Evolutionary conservation across 768 basidiomycete species (phyloP).

Genomic region (Dioszegia aurantiaca): DNA sequence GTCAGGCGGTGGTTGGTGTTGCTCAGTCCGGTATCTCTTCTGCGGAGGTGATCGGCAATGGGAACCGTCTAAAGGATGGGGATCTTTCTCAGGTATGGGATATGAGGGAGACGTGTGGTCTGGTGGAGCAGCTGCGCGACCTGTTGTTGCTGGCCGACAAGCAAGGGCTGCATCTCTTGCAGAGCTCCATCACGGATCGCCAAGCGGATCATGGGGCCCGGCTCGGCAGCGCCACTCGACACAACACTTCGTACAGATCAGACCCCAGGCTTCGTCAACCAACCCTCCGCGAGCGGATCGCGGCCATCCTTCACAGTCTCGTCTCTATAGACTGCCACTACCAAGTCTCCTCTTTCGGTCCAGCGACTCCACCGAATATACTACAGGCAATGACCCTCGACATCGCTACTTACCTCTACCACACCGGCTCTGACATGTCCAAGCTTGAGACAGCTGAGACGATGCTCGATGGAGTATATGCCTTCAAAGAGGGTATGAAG

Average conservation of each 20-base stretch:
- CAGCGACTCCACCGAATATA: conserved; percentile 68
- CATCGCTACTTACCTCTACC: conserved; percentile 66
- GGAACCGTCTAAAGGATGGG: conserved; percentile 27
- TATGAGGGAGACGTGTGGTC: conserved; percentile 23
- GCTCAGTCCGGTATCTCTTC: conserved; percentile 16
- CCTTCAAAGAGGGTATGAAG: conserved; percentile 66
- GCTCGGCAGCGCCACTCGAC: too few species aligned
- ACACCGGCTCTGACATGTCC: conserved; percentile 58
- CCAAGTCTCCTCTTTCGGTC: conserved; percentile 61
- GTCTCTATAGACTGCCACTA: conserved; percentile 71
- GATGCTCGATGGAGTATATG: conserved; percentile 70
- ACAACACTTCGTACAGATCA: too few species aligned
- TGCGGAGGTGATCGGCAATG: not conserved
- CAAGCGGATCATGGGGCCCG: too few species aligned
- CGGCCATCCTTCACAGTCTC: conserved; percentile 47
- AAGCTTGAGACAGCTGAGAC: conserved; percentile 65
- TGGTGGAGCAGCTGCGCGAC: conserved; percentile 35
- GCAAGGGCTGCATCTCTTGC: conserved; percentile 20
- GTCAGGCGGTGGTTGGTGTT: conserved; percentile 24
- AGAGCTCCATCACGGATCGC: too few species aligned
- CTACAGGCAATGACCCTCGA: conserved; percentile 72
- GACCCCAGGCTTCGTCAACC: too few species aligned
- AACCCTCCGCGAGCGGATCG: conserved; percentile 58
- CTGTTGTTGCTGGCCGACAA: conserved; percentile 33
- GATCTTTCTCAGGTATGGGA: conserved; percentile 23